A percentile compares a stretch with the other conserved stretches of the same genome.
phyloP scores from a whole-genome alignment of 441 rosid genomes.

The Omphalea diandra region DNA sequence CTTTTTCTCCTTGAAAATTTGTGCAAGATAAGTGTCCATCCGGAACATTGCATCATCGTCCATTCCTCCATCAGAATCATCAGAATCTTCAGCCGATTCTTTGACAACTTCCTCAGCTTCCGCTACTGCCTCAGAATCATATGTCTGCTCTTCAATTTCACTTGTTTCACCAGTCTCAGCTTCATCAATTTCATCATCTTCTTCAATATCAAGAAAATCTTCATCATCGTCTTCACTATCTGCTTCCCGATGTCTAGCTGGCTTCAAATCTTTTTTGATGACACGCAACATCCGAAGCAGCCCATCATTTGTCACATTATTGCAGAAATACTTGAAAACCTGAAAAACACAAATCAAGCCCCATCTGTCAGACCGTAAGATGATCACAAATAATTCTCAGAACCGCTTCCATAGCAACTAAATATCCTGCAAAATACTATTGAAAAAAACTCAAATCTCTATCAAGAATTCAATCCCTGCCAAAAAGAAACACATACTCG shows the following conservation, averaged over 20 bases:
- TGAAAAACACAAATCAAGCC: conserved; percentile 26
- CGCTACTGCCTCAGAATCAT: conserved; percentile 65
- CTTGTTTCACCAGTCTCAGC: conserved; percentile 67
- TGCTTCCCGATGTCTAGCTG: conserved; percentile 68
- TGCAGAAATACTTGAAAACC: conserved; percentile 87
- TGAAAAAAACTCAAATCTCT: background rate
- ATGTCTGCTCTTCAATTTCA: conserved; percentile 76
- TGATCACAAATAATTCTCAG: background rate
- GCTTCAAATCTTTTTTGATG: conserved; percentile 86
- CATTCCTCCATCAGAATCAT: conserved; percentile 87
- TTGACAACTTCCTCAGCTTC: conserved; percentile 46
- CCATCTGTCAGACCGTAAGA: background rate
- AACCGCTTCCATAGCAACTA: background rate
- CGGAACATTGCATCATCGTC: conserved; percentile 98
- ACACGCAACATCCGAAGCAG: conserved; percentile 81
- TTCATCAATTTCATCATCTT: conserved; percentile 69
- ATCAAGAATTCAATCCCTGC: background rate
- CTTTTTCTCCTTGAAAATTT: conserved; percentile 83
- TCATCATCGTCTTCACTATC: conserved; percentile 65
- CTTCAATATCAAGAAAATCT: conserved; percentile 78
- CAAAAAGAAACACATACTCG: background rate
- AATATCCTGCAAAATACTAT: no score
- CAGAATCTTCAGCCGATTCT: conserved; percentile 53
- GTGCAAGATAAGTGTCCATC: conserved; percentile 91
- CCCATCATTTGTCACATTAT: conserved; percentile 70